phyloP scores from a whole-genome alignment of 1,284 basidiomycete genomes.

The Mycosarcoma maydis region DNA sequence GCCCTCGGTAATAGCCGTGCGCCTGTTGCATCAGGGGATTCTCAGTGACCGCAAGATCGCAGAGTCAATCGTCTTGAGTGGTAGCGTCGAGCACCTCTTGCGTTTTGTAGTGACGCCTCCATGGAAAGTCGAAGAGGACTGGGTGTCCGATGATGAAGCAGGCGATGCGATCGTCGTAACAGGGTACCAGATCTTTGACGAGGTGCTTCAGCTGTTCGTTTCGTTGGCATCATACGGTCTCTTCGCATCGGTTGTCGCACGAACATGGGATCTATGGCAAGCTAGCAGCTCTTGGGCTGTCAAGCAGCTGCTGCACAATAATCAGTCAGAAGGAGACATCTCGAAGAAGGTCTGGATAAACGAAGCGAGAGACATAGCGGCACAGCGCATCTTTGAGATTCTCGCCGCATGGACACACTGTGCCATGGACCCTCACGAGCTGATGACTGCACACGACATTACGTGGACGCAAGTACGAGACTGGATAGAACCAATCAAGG shows the following conservation, averaged over 20 bases:
- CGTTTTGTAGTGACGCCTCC: slow-evolving; percentile 78
- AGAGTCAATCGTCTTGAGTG: slow-evolving; percentile 70
- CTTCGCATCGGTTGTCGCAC: slow-evolving; percentile 74
- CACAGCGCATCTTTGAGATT: slow-evolving; percentile 68
- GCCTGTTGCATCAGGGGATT: slow-evolving; percentile 74
- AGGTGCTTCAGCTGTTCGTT: slow-evolving; percentile 73
- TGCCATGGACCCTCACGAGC: slow-evolving; percentile 86
- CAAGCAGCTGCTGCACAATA: slow-evolving; percentile 6
- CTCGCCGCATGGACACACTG: slow-evolving; percentile 81
- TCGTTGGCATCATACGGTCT: slow-evolving; percentile 81
- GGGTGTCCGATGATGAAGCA: slow-evolving; percentile 17
- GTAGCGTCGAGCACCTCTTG: slow-evolving; percentile 75
- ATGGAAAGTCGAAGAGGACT: slow-evolving; percentile 67
- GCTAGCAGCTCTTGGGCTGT: slow-evolving; percentile 39
- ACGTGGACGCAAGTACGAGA: slow-evolving; percentile 85
- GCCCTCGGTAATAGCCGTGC: slow-evolving; percentile 69
- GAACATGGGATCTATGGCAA: slow-evolving; percentile 41
- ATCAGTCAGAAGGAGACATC: not conserved
- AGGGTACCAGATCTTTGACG: slow-evolving; percentile 35
- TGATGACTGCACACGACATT: slow-evolving; percentile 84
- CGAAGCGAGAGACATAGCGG: slow-evolving; percentile 18
- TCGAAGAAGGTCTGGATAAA: slow-evolving; percentile 7
- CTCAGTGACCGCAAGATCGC: slow-evolving; percentile 77
- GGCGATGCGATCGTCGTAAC: slow-evolving; percentile 69
- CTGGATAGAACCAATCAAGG: slow-evolving; percentile 71